Base-by-base conservation (phyloP, 805 yeast genomes). In the Schizosaccharomyces osmophilus region DNA sequence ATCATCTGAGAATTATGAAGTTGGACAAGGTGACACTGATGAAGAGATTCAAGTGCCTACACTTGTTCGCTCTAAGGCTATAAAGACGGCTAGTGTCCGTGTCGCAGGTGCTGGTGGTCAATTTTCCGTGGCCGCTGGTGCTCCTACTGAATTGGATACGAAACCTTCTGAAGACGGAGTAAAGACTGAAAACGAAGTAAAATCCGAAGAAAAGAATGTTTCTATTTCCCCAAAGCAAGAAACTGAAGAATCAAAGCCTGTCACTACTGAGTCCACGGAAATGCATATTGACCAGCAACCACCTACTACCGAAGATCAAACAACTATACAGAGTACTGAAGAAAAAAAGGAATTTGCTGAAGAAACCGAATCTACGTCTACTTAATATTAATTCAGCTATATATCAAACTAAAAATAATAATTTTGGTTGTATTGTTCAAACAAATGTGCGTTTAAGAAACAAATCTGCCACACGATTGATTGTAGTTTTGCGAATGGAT, bases 61-160 rank as follows among this genome's bases (percentile, higher is more conserved):
- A 0, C 80, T 90, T 71, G 87, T 93, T 67, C 81, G 82, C 66
- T 93, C 94, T 71, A 93, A 97, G 3, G 99, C 99, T 1, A 88
- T 97, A 0, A 84, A 82, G 67, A 80, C 79, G 62, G 83, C 85
- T 62, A 79, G 83, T 64, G 87, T 93, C 66, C 69, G 75, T 55
- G 65, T 81, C 57, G 79, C 85, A 64, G 89, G 95, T n/a, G 93
- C 93, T 59, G 99, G 99, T 64, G 99, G 97, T 26, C 98, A 93
- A 73, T 93, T 87, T 69, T 84, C 95, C 61, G 84, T 88, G 8
- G 79, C 90, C 69, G 97, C 88, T 51, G 97, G 97, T 62, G 57
- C 13, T 22, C 26, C 57, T 1, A 15, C 5, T 19, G 51, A 45
- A 24, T 17, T 4, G 17, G 51, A 19, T 15, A 24, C 51, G 13